Evolutionary conservation across 208 protist genomes (phyloP), one percentile per base, ranked within the genome.

Genomic region (Endotrypanum monterogeii): DNA sequence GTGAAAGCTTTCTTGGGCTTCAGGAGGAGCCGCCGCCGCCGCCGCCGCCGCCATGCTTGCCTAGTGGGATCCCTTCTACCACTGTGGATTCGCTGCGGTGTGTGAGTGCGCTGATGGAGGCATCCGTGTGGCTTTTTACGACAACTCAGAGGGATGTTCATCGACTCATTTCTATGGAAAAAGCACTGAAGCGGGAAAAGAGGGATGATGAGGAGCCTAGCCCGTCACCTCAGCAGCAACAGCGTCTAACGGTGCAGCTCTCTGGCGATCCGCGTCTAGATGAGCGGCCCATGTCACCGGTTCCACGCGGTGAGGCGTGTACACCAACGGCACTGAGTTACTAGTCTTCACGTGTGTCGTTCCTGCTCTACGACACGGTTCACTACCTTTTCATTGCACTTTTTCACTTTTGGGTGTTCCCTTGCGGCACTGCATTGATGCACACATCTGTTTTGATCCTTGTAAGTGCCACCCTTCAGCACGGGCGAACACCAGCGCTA

Each of bases 271-370:
- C 2, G 28, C 9, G 35, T 3, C 35, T 72, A 9, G 63, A 76
- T 18, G 76, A 72, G 20, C 20, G 66, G 30, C 76, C 76, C 0
- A 68, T 76, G 60, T 71, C 73, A 3, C 69, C 73, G 4, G 67
- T 44, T 25, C 37, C 48, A 37, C 58, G 81, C 32, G 76, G 79
- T 25, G 81, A 85, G 52, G 76, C 81, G 41, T 85, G 81, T 51
- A 85, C 81, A 30, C 81, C 81, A 14, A 79, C 74, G 7, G 78
- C 73, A 50, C 25, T 78, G 61, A 74, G 74, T 25, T 72, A 75
- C 68, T 78, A 70, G 55, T 25, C n/a, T 41, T 14, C 39, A 1
- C 11, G 23, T 9, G 39, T 51, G 8, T 62, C 6, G 32, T 30
- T 20, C 6, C 32, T 62, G 25, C 32, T 37, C 0, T 30, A 16